phyloP scores from a whole-genome alignment of 2,329 filamentous ascomycete genomes.

The Calonectria naviculata region DNA sequence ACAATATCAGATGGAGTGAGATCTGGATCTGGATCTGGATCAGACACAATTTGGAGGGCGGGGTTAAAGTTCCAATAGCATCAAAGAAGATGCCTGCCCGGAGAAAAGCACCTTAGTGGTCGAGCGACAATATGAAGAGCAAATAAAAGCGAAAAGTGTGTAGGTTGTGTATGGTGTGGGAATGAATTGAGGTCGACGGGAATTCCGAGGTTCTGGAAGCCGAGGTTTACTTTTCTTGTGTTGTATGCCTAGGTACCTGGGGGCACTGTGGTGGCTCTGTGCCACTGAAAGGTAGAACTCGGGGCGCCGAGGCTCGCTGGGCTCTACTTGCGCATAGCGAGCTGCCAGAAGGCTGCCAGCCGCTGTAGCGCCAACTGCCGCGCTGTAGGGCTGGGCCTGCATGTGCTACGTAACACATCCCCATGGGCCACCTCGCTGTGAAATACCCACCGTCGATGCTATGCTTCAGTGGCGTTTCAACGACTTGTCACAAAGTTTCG shows the following conservation, averaged over 20 bases:
- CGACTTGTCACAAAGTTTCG: conserved; percentile 6
- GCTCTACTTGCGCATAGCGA: not conserved
- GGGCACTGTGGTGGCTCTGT: not conserved
- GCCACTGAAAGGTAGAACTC: conserved; percentile 2
- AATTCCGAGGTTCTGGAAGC: conserved; percentile 36
- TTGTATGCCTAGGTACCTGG: not conserved
- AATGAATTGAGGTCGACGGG: conserved; percentile 10
- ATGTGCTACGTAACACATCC: not conserved
- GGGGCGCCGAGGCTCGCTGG: conserved; percentile 1
- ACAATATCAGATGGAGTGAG: not conserved
- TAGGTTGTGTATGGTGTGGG: conserved; percentile 6
- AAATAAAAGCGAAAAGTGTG: not conserved
- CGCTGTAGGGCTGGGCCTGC: conserved; percentile 4
- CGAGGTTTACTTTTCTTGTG: conserved; percentile 26
- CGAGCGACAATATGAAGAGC: not conserved
- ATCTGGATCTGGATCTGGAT: not conserved
- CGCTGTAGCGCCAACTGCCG: conserved; percentile 3
- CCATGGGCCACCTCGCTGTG: not conserved
- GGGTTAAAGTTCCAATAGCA: conserved; percentile 20
- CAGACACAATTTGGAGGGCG: not conserved
- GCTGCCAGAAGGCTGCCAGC: not conserved
- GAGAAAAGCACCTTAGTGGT: not conserved
- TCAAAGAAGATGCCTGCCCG: conserved; percentile 1
- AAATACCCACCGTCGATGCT: not conserved
- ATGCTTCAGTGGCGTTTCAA: conserved; percentile 10